phyloP scores from a whole-genome alignment of 2,329 filamentous ascomycete species.

The Penicillium oxalicum region DNA sequence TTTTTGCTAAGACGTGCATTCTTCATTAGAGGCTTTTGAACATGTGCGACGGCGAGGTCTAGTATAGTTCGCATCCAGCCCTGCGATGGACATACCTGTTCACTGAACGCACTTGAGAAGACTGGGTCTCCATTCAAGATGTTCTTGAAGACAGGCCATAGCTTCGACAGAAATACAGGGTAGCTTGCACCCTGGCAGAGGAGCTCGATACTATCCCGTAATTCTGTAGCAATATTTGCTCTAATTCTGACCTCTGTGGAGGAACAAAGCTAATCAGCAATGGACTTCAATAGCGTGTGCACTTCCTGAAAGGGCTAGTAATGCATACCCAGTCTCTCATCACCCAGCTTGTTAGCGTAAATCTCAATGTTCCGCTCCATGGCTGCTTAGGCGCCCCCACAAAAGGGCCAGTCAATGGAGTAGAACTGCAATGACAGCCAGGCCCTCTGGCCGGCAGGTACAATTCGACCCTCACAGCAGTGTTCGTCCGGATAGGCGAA shows the following conservation, averaged over 20 bases:
- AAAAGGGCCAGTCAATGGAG: slow-evolving; percentile 19
- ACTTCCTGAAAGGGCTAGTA: background rate
- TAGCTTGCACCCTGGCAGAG: slow-evolving; percentile 78
- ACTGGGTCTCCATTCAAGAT: slow-evolving; percentile 80
- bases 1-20: slow-evolving; percentile 50
- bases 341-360: slow-evolving; percentile 45
- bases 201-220: slow-evolving; percentile 82
- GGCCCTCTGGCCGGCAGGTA: slow-evolving; percentile 35
- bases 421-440: slow-evolving; percentile 27
- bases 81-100: slow-evolving; percentile 60
- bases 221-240: slow-evolving; percentile 72
- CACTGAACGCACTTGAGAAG: slow-evolving; percentile 82
- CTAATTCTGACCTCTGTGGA: slow-evolving; percentile 70
- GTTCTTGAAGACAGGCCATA: slow-evolving; percentile 83
- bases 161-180: slow-evolving; percentile 70
- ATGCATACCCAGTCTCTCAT: slow-evolving; percentile 43
- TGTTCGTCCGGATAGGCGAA: slow-evolving; percentile 14
- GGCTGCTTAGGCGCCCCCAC: slow-evolving; percentile 20
- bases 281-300: no score
- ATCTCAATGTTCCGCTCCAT: slow-evolving; percentile 46
- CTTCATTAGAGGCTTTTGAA: slow-evolving; percentile 2
- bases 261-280: slow-evolving; percentile 5
- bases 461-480: slow-evolving; percentile 24
- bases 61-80: slow-evolving; percentile 2
- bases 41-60: background rate